phyloP scores from a whole-genome alignment of 805 yeast species.

The Tetrapisispora phaffii region DNA sequence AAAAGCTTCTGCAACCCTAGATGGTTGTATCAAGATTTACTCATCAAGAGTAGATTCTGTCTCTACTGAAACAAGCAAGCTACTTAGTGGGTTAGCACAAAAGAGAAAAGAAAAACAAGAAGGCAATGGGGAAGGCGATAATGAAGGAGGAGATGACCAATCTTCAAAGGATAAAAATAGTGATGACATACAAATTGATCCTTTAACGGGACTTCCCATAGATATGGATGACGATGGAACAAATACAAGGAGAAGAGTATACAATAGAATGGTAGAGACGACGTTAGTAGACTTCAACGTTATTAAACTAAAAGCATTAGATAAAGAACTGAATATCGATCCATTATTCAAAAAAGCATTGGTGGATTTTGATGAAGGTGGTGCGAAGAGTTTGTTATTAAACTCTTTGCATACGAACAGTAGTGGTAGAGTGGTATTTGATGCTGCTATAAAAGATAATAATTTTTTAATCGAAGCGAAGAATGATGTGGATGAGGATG shows the following conservation, averaged over 20 bases:
- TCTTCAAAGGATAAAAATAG: constrained; percentile 17
- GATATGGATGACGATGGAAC: constrained; percentile 18
- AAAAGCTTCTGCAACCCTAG: constrained; percentile 81
- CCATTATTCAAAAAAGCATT: constrained; percentile 67
- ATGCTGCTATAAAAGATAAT: constrained; percentile 37
- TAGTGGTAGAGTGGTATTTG: constrained; percentile 53
- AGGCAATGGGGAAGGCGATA: constrained; percentile 17
- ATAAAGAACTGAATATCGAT: constrained; percentile 57
- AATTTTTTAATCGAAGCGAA: constrained; percentile 3
- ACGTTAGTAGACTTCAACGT: constrained; percentile 44
- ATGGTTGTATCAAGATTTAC: constrained; percentile 90
- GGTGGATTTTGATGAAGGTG: constrained; percentile 76
- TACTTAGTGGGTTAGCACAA: constrained; percentile 64
- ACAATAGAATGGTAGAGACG: constrained; percentile 29
- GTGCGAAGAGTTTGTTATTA: constrained; percentile 58
- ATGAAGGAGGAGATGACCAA: constrained; percentile 18
- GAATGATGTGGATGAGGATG: constrained; percentile 2
- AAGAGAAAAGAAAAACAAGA: constrained; percentile 22
- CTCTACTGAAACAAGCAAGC: constrained; percentile 78
- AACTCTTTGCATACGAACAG: constrained; percentile 50
- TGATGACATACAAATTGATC: constrained; percentile 25
- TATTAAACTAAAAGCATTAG: constrained; percentile 45
- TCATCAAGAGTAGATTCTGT: constrained; percentile 87
- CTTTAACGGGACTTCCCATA: constrained; percentile 27
- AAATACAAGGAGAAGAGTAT: constrained; percentile 19